A percentile compares a stretch with the other conserved stretches of the same genome.
Evolutionary conservation across 1,284 basidiomycete species (phyloP).

Genomic region (Paramarasmius palmivorus): DNA sequence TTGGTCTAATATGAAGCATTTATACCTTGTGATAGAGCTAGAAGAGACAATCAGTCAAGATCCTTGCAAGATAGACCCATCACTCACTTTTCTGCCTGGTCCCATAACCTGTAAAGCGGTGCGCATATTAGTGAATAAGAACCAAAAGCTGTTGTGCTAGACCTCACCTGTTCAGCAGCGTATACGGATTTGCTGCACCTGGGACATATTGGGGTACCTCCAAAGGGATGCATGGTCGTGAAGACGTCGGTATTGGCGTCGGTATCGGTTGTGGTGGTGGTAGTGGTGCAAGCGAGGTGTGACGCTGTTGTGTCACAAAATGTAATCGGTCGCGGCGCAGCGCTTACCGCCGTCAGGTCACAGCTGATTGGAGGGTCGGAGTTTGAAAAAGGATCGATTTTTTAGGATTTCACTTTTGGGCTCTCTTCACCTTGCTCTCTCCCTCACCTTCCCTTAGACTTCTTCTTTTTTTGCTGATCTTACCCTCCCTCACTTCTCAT

Average conservation of each 20-base stretch:
- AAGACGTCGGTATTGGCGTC: too few species aligned
- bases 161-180: constrained; percentile 74
- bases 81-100: constrained; percentile 72
- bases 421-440: constrained; percentile 19
- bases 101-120: constrained; percentile 61
- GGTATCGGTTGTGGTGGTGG: not conserved
- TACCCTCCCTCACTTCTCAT: constrained; percentile 3
- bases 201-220: constrained; percentile 64
- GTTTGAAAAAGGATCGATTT: constrained; percentile 31
- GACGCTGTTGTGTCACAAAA: not conserved
- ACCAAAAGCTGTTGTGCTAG: not conserved
- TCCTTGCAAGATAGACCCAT: too few species aligned
- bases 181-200: constrained; percentile 71
- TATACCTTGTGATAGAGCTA: constrained; percentile 78
- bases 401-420: constrained; percentile 32
- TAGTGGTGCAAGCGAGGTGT: not conserved
- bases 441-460: constrained; percentile 16
- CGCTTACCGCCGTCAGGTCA: too few species aligned
- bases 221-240: constrained; percentile 61
- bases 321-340: too few species aligned
- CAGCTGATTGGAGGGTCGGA: too few species aligned
- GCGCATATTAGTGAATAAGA: constrained; percentile 1
- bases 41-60: constrained; percentile 6
- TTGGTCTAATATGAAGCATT: not conserved
- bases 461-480: constrained; percentile 10